A percentile compares a stretch with the other conserved stretches of the same genome.
Conservation (phyloP, 768 basidiomycete species). For the Lactarius sp. region DNA sequence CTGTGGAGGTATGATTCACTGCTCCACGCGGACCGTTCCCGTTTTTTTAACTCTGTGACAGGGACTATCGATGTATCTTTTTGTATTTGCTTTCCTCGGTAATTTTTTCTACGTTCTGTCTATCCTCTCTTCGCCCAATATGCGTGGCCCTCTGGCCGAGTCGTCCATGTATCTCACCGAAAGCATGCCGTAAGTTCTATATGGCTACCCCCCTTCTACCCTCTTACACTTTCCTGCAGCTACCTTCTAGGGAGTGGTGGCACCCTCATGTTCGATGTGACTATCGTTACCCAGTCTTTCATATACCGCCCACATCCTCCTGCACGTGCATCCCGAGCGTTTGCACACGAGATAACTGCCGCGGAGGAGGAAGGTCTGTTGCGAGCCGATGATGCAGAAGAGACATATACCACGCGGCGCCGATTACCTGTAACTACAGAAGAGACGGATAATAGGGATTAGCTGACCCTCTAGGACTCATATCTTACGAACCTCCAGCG, state of each 20-base stretch:
- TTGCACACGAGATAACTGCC: slow-evolving; percentile 26
- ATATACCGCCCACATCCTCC: slow-evolving; percentile 59
- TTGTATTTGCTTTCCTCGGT: slow-evolving; percentile 89
- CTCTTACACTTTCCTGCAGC: slow-evolving; percentile 35
- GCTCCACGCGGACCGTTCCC: neutral
- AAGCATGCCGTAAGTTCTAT: slow-evolving; percentile 69
- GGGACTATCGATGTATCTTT: slow-evolving; percentile 92
- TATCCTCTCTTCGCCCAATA: slow-evolving; percentile 71
- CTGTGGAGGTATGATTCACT: slow-evolving; percentile 61
- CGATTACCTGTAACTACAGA: slow-evolving; percentile 21
- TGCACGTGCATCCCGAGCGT: slow-evolving; percentile 17
- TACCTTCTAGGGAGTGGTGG: slow-evolving; percentile 91
- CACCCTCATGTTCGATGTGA: slow-evolving; percentile 88
- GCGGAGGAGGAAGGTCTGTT: slow-evolving; percentile 31
- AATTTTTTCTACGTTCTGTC: slow-evolving; percentile 92
- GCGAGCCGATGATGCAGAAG: slow-evolving; percentile 19
- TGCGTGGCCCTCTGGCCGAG: slow-evolving; percentile 51
- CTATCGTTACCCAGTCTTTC: slow-evolving; percentile 81
- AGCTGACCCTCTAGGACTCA: neutral
- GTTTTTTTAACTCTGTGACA: slow-evolving; percentile 31
- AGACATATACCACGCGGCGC: slow-evolving; percentile 21
- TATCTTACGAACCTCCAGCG: neutral
- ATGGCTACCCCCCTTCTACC: neutral
- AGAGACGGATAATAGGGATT: slow-evolving; percentile 13
- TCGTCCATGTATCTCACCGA: slow-evolving; percentile 68